Conservation (phyloP, 441 rosid genomes). For the Erysimum pusillum region DNA sequence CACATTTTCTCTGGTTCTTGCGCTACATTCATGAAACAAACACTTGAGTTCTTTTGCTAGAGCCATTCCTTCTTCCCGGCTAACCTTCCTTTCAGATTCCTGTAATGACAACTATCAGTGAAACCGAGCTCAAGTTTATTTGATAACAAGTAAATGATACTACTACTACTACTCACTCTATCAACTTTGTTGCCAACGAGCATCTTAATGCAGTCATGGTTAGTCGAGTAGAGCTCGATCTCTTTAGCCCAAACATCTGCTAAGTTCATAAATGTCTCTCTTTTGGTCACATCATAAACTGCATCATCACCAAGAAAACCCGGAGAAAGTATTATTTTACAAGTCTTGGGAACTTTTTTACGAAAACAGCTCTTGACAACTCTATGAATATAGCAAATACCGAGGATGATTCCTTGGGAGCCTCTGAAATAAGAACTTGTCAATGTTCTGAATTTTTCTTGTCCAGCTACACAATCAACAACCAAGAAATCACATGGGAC, state of each 20-base stretch:
- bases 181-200: conserved; percentile 87
- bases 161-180: conserved; percentile 53
- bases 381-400: conserved; percentile 47
- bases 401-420: conserved; percentile 91
- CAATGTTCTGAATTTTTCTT: conserved; percentile 89
- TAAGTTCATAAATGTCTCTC: conserved; percentile 71
- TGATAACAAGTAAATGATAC: conserved; percentile 3
- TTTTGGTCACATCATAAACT: conserved; percentile 80
- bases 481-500: conserved; percentile 27
- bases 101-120: conserved; percentile 34
- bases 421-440: conserved; percentile 94
- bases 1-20: conserved; percentile 70
- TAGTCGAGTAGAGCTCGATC: conserved; percentile 72
- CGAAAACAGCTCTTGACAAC: background rate
- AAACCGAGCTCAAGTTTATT: background rate
- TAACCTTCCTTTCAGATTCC: conserved; percentile 76
- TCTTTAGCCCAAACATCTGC: conserved; percentile 83
- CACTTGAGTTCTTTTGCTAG: conserved; percentile 69
- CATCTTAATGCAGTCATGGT: conserved; percentile 74
- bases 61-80: conserved; percentile 67
- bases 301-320: conserved; percentile 35
- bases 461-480: conserved; percentile 79
- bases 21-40: conserved; percentile 75
- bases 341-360: background rate
- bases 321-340: conserved; percentile 12